Evolutionary conservation across 805 yeast species (phyloP).

Genomic region (Yarrowia osloensis): DNA sequence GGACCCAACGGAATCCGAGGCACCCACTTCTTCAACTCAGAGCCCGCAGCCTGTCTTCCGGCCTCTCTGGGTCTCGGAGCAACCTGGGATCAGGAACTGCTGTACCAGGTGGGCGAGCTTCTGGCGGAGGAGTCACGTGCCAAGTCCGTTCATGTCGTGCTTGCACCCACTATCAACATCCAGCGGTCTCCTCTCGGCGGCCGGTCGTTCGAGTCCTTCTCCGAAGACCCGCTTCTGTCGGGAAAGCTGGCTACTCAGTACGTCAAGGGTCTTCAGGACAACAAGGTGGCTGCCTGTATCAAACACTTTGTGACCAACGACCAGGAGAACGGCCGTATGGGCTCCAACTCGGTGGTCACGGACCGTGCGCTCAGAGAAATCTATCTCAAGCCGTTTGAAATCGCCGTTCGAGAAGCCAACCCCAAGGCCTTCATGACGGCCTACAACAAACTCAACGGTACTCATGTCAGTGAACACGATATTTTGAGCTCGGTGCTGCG

Average conservation of each 20-base stretch:
- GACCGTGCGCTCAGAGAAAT: constrained; percentile 67
- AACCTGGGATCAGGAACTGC: background rate
- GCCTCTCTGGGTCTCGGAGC: constrained; percentile 11
- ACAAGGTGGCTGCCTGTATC: constrained; percentile 55
- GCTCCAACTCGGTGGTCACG: constrained; percentile 53
- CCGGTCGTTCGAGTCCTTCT: constrained; percentile 61
- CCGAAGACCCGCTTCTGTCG: constrained; percentile 59
- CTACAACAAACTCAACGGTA: constrained; percentile 65
- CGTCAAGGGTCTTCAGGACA: constrained; percentile 56
- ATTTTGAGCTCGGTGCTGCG: constrained; percentile 39
- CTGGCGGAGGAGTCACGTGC: constrained; percentile 58
- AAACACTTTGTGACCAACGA: constrained; percentile 69
- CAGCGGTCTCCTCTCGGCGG: constrained; percentile 63
- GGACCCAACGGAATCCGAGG: constrained; percentile 13
- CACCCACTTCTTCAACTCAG: constrained; percentile 6
- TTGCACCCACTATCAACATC: constrained; percentile 57
- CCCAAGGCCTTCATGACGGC: constrained; percentile 64
- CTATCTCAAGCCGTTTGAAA: constrained; percentile 63
- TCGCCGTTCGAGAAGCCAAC: constrained; percentile 54
- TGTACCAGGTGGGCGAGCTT: constrained; percentile 35
- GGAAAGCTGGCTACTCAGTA: constrained; percentile 53
- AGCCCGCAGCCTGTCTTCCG: constrained; percentile 5
- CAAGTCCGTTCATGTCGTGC: constrained; percentile 54
- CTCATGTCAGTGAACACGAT: constrained; percentile 54
- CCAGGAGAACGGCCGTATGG: constrained; percentile 56